Evolutionary conservation across 768 basidiomycete species (phyloP).

Genomic region (Chlorophyllum brunneum): DNA sequence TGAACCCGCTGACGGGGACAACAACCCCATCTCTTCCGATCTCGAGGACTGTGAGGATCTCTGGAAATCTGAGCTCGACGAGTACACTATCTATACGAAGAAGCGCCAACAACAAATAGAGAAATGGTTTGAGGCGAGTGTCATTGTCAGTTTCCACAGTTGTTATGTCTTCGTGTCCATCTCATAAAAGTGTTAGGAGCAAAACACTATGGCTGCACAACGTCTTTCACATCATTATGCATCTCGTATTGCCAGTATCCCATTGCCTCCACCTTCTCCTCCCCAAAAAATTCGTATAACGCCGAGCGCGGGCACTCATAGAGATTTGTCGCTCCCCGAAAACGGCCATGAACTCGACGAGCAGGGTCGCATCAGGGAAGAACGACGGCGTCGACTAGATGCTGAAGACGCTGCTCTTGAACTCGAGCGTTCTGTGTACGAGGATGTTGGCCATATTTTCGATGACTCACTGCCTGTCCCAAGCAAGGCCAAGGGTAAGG

Average conservation of each 20-base stretch:
- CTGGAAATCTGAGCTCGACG: constrained; percentile 66
- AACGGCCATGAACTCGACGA: constrained; percentile 31
- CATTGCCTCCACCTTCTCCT: constrained; percentile 32
- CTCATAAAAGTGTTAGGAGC: constrained; percentile 46
- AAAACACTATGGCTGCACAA: constrained; percentile 60
- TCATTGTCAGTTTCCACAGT: constrained; percentile 42
- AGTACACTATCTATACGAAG: constrained; percentile 69
- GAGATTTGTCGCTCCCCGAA: background rate
- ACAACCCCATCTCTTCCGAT: constrained; percentile 63
- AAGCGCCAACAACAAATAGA: constrained; percentile 71
- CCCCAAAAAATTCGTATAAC: constrained; percentile 14
- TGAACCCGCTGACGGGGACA: constrained; percentile 35
- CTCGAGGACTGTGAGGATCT: constrained; percentile 78
- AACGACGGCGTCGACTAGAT: constrained; percentile 18
- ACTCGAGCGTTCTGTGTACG: constrained; percentile 52
- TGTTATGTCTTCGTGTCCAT: constrained; percentile 1
- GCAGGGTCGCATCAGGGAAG: constrained; percentile 21
- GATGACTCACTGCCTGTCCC: constrained; percentile 7
- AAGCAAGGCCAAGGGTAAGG: constrained; percentile 36
- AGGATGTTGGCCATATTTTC: constrained; percentile 21
- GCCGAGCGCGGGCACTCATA: constrained; percentile 1
- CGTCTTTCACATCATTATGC: constrained; percentile 58
- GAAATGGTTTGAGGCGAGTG: constrained; percentile 66
- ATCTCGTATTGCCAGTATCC: constrained; percentile 42
- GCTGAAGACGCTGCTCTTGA: constrained; percentile 58